Evolutionary conservation across 805 yeast species (phyloP).

Genomic region (Candida fluviatilis): DNA sequence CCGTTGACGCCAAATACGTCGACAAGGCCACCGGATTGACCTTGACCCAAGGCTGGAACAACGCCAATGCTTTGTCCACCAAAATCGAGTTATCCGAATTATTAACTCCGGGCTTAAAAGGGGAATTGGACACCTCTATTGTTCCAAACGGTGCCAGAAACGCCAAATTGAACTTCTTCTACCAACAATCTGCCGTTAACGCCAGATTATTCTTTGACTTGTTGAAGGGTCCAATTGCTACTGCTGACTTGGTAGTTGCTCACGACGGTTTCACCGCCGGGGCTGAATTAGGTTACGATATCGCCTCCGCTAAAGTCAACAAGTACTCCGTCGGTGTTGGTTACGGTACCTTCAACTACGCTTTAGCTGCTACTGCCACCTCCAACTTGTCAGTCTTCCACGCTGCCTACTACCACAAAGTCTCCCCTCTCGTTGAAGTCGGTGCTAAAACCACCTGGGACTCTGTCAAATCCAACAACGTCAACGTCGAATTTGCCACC

Average conservation of each 20-base stretch:
- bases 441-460: conserved; percentile 98
- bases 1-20: conserved; percentile 84
- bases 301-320: conserved; percentile 86
- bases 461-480: conserved; percentile 75
- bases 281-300: conserved; percentile 95
- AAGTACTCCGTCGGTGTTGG: conserved; percentile 93
- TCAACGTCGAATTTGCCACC: conserved; percentile 92
- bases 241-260: conserved; percentile 92
- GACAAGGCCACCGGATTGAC: conserved; percentile 93
- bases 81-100: conserved; percentile 90
- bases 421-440: conserved; percentile 85
- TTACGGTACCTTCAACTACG: conserved; percentile 83
- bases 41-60: conserved; percentile 97
- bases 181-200: conserved; percentile 87
- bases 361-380: conserved; percentile 79
- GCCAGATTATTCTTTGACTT: conserved; percentile 94
- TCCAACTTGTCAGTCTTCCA: conserved; percentile 84
- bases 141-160: conserved; percentile 81
- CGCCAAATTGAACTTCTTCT: conserved; percentile 86
- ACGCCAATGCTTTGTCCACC: conserved; percentile 86
- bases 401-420: conserved; percentile 96
- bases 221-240: conserved; percentile 91
- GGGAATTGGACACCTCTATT: conserved; percentile 83
- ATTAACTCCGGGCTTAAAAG: conserved; percentile 91
- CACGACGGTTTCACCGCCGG: conserved; percentile 97